Percentiles rank a stretch among this genome's conserved stretches.
Evolutionary conservation across 441 rosid genomes (phyloP).

Genomic region (Jatropha multifida): DNA sequence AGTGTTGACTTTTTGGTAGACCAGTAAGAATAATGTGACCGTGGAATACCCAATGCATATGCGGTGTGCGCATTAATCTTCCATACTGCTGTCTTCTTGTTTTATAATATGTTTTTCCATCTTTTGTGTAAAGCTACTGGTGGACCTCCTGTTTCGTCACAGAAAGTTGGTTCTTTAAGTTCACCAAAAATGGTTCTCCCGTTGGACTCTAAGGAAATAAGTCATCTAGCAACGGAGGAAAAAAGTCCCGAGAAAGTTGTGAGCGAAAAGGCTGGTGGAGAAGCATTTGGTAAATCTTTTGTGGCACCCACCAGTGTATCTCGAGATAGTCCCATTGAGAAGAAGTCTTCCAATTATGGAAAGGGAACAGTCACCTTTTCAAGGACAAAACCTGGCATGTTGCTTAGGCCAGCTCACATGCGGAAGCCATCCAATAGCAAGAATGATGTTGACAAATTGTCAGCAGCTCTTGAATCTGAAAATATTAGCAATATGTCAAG

Average conservation of each 20-base stretch:
- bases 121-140: conserved; percentile 56
- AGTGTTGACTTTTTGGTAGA: not conserved
- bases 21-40: not conserved
- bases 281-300: conserved; percentile 39
- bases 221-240: conserved; percentile 34
- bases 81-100: not conserved
- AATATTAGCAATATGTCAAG: conserved; percentile 28
- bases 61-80: conserved; percentile 4
- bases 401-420: conserved; percentile 79
- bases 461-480: conserved; percentile 42
- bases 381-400: conserved; percentile 84
- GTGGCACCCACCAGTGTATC: conserved; percentile 39
- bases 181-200: conserved; percentile 42
- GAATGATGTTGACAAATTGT: conserved; percentile 50
- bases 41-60: not conserved
- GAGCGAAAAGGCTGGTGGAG: conserved; percentile 42
- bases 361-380: conserved; percentile 63
- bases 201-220: conserved; percentile 36
- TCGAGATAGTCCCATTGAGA: conserved; percentile 45
- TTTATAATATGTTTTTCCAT: conserved; percentile 28
- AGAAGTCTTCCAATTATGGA: conserved; percentile 46
- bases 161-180: conserved; percentile 39
- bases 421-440: conserved; percentile 59
- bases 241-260: conserved; percentile 31
- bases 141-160: conserved; percentile 51